phyloP scores from a whole-genome alignment of 768 basidiomycete genomes.

The Pulveroboletus sp. region DNA sequence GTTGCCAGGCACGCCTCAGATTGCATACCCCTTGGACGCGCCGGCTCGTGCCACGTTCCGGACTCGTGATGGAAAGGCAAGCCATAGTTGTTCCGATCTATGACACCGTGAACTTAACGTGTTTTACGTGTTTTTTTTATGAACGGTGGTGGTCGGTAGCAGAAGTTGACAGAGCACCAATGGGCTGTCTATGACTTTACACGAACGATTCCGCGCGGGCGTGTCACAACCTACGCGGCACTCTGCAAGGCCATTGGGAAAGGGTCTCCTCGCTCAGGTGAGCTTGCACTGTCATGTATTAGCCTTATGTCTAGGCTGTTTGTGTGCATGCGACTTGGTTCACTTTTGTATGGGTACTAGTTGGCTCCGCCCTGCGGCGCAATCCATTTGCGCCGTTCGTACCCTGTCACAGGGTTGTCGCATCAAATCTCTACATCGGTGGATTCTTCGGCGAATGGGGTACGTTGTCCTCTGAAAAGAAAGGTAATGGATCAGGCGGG shows the following conservation, averaged over 20 bases:
- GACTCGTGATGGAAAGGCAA: conserved; percentile 30
- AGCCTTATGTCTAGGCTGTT: no score
- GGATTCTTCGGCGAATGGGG: conserved; percentile 67
- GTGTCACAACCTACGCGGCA: conserved; percentile 56
- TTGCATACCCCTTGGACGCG: conserved; percentile 12
- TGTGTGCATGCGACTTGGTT: neutral
- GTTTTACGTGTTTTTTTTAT: no score
- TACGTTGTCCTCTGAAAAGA: conserved; percentile 12
- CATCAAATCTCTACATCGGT: conserved; percentile 56
- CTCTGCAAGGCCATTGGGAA: conserved; percentile 45
- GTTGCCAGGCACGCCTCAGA: conserved; percentile 1
- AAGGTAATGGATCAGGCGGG: conserved; percentile 28
- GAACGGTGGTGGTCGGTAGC: conserved; percentile 10
- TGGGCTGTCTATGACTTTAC: conserved; percentile 62
- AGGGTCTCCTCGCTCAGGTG: conserved; percentile 65
- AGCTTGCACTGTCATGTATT: conserved; percentile 10
- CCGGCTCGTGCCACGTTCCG: conserved; percentile 20
- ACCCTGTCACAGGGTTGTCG: conserved; percentile 71
- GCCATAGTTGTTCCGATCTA: neutral
- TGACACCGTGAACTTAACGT: neutral
- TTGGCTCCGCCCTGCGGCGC: conserved; percentile 59
- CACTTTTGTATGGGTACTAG: conserved; percentile 24
- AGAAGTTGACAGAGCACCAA: conserved; percentile 52
- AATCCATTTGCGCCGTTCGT: conserved; percentile 69
- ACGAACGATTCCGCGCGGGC: conserved; percentile 46